Percentiles rank a stretch among this genome's conserved stretches.
Conservation (phyloP, 2,329 filamentous ascomycete genomes). For the Sclerotinia minor region DNA sequence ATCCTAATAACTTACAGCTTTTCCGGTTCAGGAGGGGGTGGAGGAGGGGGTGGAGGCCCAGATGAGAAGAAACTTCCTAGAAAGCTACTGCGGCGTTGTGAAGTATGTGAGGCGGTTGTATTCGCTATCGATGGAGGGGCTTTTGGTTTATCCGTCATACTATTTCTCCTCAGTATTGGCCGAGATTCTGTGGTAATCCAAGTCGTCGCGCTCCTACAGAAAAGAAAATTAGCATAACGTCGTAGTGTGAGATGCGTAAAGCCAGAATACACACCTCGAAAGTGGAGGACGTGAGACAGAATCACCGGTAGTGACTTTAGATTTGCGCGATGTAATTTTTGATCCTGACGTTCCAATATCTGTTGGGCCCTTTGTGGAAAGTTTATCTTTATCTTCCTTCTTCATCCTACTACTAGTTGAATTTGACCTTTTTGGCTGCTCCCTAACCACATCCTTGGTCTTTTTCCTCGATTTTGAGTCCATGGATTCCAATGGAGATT, state of each 20-base stretch:
- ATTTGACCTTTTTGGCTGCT: conserved; percentile 30
- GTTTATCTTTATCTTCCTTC: conserved; percentile 27
- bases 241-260: background rate
- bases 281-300: conserved; percentile 30
- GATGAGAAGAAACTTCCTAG: conserved; percentile 34
- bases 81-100: conserved; percentile 31
- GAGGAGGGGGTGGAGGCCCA: conserved; percentile 24
- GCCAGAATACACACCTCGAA: conserved; percentile 32
- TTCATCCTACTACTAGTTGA: conserved; percentile 29
- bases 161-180: conserved; percentile 32
- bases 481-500: conserved; percentile 24
- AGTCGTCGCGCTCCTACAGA: conserved; percentile 25
- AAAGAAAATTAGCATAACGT: conserved; percentile 30
- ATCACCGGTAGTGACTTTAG: conserved; percentile 32
- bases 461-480: conserved; percentile 34
- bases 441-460: conserved; percentile 36
- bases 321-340: conserved; percentile 31
- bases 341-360: conserved; percentile 27
- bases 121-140: conserved; percentile 29
- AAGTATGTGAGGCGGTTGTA: conserved; percentile 22
- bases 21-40: conserved; percentile 32
- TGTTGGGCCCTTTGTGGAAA: conserved; percentile 24
- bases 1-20: conserved; percentile 33
- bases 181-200: conserved; percentile 26
- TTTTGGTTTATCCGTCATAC: conserved; percentile 33